phyloP scores from a whole-genome alignment of 2,329 filamentous ascomycete genomes.

The Rachicladosporium sp. region DNA sequence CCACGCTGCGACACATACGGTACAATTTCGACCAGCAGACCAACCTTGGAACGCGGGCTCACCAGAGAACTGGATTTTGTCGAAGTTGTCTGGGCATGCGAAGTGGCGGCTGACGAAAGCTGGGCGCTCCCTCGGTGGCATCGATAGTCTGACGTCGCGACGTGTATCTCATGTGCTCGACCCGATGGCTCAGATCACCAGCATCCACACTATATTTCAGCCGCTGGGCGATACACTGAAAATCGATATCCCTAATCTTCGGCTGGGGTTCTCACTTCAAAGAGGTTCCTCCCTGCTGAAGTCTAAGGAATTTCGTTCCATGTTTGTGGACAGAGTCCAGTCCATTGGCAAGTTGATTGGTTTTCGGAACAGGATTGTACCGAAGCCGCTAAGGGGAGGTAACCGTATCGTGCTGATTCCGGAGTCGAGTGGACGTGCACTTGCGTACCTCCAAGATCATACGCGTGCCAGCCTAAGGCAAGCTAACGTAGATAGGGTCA shows the following conservation, averaged over 20 bases:
- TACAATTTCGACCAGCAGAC: constrained; percentile 39
- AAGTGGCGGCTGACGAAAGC: constrained; percentile 24
- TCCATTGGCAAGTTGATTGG: constrained; percentile 50
- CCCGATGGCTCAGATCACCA: constrained; percentile 7
- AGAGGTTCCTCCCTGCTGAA: constrained; percentile 4
- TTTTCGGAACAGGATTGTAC: constrained; percentile 44
- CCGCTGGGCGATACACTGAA: constrained; percentile 1
- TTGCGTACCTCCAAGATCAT: constrained; percentile 22
- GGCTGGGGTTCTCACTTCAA: constrained; percentile 12
- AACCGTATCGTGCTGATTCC: constrained; percentile 43
- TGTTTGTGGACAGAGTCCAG: constrained; percentile 38
- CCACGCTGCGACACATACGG: constrained; percentile 29
- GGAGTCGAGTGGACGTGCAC: no score
- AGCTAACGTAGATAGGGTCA: constrained; percentile 2
- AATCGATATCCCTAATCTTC: constrained; percentile 13
- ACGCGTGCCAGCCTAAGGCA: constrained; percentile 7
- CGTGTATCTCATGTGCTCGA: constrained; percentile 40
- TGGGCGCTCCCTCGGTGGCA: constrained; percentile 4
- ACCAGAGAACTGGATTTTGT: constrained; percentile 8
- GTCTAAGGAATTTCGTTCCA: constrained; percentile 12
- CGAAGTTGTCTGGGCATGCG: constrained; percentile 29
- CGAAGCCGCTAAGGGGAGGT: constrained; percentile 23
- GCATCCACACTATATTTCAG: constrained; percentile 10
- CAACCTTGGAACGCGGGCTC: constrained; percentile 11
- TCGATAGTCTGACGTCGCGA: constrained; percentile 23